Base-by-base conservation (phyloP, 306 rosid species). In the Pterocarpus macrocarpus region DNA sequence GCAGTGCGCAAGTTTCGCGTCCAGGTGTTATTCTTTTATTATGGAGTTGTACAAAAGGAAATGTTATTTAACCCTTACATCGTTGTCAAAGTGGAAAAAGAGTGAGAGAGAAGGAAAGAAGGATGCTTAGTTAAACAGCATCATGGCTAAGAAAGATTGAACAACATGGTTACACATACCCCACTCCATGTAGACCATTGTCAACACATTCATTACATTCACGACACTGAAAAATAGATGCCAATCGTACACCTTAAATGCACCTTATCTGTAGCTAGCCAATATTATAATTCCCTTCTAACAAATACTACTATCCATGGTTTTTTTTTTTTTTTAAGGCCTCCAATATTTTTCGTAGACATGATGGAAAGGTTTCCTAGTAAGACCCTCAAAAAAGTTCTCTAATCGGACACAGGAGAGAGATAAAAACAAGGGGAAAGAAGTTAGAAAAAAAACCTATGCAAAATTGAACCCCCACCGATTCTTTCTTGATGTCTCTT, bases 11-110 rank as follows among this genome's bases (percentile, higher is more conserved):
- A 77, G 47, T 61, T 44, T 75, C 70, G 80, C 44, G 61, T 75
- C 47, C 13, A 38, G 47, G 44, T 61, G 43, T 59, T n/a, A 64
- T 76, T 17, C 62, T 36, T 38, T 16, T 33, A 0, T 17, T 9
- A 9, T 47, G 32, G 68, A 78, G 58, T 34, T 58, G 35, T 44
- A 15, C 61, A 61, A 14, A 69, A 53, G 35, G 12, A 3, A 17
- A 34, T 17, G 32, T 35, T 70, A 17, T 14, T 69, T 22, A 71
- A 70, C 78, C n/a, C 69, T 44, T 5, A 59, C 78, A 62, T 80
- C 43, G 15, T 63, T 49, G 71, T 71, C 72, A 13, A 3, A 1
- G 56, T 36, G 32, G 17, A 61, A 15, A 16, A 78, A 45, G 44
- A 22, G 5, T 5, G 8, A 3, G 47, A 10, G 8, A 43, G 8